Evolutionary conservation across 345 rosid genomes (phyloP).

Genomic region (Iberis pinnata): DNA sequence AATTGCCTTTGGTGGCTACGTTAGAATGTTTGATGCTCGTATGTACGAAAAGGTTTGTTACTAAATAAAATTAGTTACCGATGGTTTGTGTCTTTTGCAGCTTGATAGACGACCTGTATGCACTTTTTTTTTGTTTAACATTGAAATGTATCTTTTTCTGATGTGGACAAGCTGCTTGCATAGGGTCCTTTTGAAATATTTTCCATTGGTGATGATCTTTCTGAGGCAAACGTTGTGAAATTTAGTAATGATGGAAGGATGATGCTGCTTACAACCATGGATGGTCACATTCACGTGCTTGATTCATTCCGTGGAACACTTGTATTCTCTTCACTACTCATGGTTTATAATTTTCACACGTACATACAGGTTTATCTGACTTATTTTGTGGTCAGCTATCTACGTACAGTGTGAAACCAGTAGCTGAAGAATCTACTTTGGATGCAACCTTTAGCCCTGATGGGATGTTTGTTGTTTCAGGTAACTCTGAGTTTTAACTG

Average conservation of each 20-base stretch:
- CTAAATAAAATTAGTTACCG: not conserved
- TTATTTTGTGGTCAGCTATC: conserved; percentile 42
- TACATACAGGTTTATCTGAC: conserved; percentile 1
- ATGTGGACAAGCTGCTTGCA: conserved; percentile 4
- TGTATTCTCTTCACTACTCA: conserved; percentile 26
- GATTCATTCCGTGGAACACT: conserved; percentile 92
- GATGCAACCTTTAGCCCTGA: conserved; percentile 98
- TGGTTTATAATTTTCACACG: not conserved
- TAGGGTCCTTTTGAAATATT: conserved; percentile 90
- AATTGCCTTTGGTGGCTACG: conserved; percentile 83
- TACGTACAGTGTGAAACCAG: conserved; percentile 79
- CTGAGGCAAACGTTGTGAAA: conserved; percentile 81
- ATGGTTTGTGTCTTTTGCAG: not conserved
- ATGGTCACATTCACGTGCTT: conserved; percentile 82
- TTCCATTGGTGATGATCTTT: conserved; percentile 78
- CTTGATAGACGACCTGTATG: too few species aligned
- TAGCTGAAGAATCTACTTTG: conserved; percentile 64
- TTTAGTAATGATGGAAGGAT: conserved; percentile 91
- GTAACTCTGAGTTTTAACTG: conserved; percentile 29
- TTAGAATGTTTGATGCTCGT: conserved; percentile 91
- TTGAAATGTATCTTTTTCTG: not conserved
- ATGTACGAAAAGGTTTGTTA: conserved; percentile 77
- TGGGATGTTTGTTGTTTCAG: conserved; percentile 86
- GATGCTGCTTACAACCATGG: conserved; percentile 85
- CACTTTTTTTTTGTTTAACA: not conserved